Evolutionary conservation across 1,139 yeast species (phyloP).

Genomic region (Dujonia santamariae): DNA sequence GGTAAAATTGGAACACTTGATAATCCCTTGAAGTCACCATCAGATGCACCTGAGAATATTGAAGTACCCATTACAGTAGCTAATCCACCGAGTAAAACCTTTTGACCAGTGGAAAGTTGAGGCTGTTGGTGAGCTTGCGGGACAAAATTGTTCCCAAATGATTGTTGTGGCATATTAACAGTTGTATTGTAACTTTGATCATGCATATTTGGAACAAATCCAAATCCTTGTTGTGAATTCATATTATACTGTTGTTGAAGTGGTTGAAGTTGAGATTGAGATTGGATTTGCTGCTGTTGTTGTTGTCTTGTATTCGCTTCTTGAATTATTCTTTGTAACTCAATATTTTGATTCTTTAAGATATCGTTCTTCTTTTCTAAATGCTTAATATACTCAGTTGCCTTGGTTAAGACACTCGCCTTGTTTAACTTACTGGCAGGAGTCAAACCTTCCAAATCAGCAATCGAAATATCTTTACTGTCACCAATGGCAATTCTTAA

Average conservation of each 20-base stretch:
- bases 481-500: slow-evolving; percentile 44
- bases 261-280: slow-evolving; percentile 10
- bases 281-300: slow-evolving; percentile 10
- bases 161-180: slow-evolving; percentile 11
- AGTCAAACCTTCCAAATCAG: slow-evolving; percentile 77
- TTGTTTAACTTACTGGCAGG: slow-evolving; percentile 87
- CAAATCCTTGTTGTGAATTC: slow-evolving; percentile 21
- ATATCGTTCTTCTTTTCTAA: slow-evolving; percentile 66
- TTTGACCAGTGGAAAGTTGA: slow-evolving; percentile 15
- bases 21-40: slow-evolving; percentile 38
- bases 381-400: slow-evolving; percentile 86
- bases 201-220: slow-evolving; percentile 19
- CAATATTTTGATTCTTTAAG: slow-evolving; percentile 53
- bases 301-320: slow-evolving; percentile 21
- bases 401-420: slow-evolving; percentile 83
- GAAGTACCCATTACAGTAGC: slow-evolving; percentile 53
- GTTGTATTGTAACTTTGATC: slow-evolving; percentile 20
- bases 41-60: slow-evolving; percentile 27
- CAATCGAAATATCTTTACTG: slow-evolving; percentile 34
- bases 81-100: slow-evolving; percentile 52
- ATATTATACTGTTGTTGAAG: slow-evolving; percentile 9
- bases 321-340: slow-evolving; percentile 40
- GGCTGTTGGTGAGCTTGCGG: slow-evolving; percentile 2
- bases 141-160: slow-evolving; percentile 8
- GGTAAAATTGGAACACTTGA: slow-evolving; percentile 37